Base-by-base conservation (phyloP, 1,284 basidiomycete genomes). In the Trametes versicolor region DNA sequence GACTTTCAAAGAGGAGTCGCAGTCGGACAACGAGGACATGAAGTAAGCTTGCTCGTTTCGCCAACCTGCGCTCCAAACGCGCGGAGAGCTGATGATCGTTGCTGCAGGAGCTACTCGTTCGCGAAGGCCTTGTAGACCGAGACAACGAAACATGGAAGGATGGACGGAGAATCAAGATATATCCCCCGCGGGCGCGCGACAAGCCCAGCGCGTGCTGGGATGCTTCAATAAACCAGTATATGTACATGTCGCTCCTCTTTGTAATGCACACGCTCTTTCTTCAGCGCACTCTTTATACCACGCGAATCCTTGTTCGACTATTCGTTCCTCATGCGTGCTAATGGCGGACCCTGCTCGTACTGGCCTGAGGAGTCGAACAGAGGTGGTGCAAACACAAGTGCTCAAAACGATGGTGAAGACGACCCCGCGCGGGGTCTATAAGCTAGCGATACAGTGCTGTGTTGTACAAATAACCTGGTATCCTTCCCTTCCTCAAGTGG, bases 361-460 rank as follows among this genome's bases (percentile, higher is more conserved):
- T n/a, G 43, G 21, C 19, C 43, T n/a, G 43, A n/a, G 19, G 19
- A n/a, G n/a, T n/a, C n/a, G n/a, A n/a, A n/a, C n/a, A n/a, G 19
- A 19, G 21, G 10, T 39, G 37, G 15, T 39, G 15, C 37, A 17
- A 39, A 39, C 37, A 12, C 37, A 17, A 39, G 3, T 6, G 37
- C 37, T 39, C 37, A 10, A 39, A 13, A 17, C 15, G 10, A 12
- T 13, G 12, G 19, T 43, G 41, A 19, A 10, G 50, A 51, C 50
- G 50, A 51, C 32, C 50, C 27, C 29, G 32, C 50, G 25, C 12
- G 37, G 37, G 25, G 21, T 32, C 52, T 29, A 68, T 68, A 61
- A 68, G 61, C 66, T 68, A 68, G 49, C 55, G 63, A 68, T 68
- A 68, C 66, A 68, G 51, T 52, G 57, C 37, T 36, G 39, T 58